Evolutionary conservation across 148 eudicot species (phyloP), one percentile per base, ranked within the genome.

Genomic region (Chenopodium berlandieri): DNA sequence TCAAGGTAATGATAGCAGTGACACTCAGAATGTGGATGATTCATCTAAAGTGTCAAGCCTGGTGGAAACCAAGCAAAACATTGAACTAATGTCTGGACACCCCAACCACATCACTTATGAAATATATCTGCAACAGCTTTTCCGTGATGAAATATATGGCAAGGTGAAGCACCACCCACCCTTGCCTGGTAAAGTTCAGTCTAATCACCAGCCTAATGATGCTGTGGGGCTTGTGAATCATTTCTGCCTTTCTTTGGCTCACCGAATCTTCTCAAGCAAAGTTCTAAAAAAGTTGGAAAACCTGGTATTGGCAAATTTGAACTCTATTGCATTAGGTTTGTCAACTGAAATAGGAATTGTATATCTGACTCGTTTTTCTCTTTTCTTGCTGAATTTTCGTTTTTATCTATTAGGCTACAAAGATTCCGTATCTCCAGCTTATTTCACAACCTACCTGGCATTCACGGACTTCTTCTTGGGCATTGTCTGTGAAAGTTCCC

Each of bases 361-460:
- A 20, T 7, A 7, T 64, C 37, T 72, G 63, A 72, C 46, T 72
- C 17, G 2, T 50, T 23, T 56, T 72, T 65, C 65, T 23, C 66
- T 30, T 34, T 44, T 81, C 64, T 84, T 14, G 22, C 67, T 78
- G 50, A 70, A 70, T 71, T 23, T 78, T 52, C 62, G 64, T 54
- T 56, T 85, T 81, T 60, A 56, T 54, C 71, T 30, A 37, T 54
- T 46, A 96, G 99, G 98, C 85, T 66, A 73, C 78, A 68, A 89
- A 89, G 83, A 88, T 93, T 71, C 92, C 98, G 1, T 92, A 96
- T 87, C 90, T 94, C 76, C 89, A 89, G 25, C 88, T 96, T 84
- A 86, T 90, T 83, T 88, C 95, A 83, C 97, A 94, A 86, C 95
- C 97, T 50, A 94, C 98, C 2, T 96, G 99, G 99, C 92, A 94